Conservation (phyloP, 2,329 filamentous ascomycete species). For the Talaromyces sp. region DNA sequence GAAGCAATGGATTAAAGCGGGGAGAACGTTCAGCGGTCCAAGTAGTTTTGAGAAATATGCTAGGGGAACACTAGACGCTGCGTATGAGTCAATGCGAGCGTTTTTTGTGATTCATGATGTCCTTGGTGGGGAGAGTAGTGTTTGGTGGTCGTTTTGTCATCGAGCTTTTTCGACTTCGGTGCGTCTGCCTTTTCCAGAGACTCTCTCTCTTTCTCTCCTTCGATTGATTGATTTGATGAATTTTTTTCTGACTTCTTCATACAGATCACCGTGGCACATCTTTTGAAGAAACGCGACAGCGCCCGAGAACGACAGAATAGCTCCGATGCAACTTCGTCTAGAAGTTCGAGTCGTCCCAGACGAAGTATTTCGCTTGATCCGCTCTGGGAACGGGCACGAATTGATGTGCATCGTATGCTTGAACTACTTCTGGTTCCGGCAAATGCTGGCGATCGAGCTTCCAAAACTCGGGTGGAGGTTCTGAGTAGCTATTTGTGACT, state of each 20-base stretch:
- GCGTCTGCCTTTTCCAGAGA: background rate
- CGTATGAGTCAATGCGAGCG: conserved; percentile 13
- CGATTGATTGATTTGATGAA: background rate
- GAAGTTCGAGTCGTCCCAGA: background rate
- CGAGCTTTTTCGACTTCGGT: conserved; percentile 15
- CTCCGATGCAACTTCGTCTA: background rate
- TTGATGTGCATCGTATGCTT: conserved; percentile 13
- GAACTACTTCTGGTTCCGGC: conserved; percentile 8
- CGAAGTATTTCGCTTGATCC: conserved; percentile 4
- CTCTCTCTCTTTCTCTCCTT: background rate
- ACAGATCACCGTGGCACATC: conserved; percentile 11
- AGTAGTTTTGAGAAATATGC: conserved; percentile 7
- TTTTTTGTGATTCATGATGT: conserved; percentile 14
- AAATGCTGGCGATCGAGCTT: conserved; percentile 1
- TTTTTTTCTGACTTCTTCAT: background rate
- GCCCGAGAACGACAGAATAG: background rate
- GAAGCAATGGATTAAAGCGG: background rate
- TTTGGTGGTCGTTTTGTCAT: conserved; percentile 16
- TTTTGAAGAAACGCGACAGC: conserved; percentile 8
- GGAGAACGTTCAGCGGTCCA: background rate
- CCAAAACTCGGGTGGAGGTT: conserved; percentile 14
- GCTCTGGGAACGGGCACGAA: conserved; percentile 10
- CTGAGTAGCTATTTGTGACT: conserved; percentile 13
- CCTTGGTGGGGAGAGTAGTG: conserved; percentile 12
- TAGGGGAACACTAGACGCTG: conserved; percentile 10